Base-by-base conservation (phyloP, 441 rosid species). In the Omphalea diandra region DNA sequence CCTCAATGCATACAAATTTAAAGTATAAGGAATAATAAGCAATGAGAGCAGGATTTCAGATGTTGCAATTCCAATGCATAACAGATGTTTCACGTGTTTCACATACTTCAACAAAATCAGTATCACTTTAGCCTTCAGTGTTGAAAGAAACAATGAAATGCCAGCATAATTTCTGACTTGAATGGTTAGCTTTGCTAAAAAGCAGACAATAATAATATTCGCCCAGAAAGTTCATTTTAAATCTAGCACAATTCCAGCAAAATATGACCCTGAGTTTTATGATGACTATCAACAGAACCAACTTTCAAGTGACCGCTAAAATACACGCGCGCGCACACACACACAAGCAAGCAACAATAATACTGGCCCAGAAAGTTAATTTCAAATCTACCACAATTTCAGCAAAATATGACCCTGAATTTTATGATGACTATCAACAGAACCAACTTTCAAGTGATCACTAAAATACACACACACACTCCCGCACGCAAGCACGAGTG, bases 1-100 rank as follows among this genome's bases (percentile, higher is more conserved):
- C 78, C 63, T 22, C 33, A 62, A 72, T 57, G 33, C 33, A 70
- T 35, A 26, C 27, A 27, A 77, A 67, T 56, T 31, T 10, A 73
- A 54, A 22, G 56, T 35, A 71, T 4, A 22, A 65, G 52, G 7
- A 15, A 69, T 6, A 52, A 52, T 22, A 40, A 11, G 12, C 52
- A 17, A 50, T 5, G 35, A 18, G 7, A n/a, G 9, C 6, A 10
- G 29, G 52, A 18, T 11, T n/a, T n/a, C 44, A 14, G 14, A 5
- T 49, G 6, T 11, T 20, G 33, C 46, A 50, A 18, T n/a, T 20
- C 29, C 31, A 20, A 18, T 20, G 26, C 41, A 40, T 26, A 26
- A 35, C 50, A 61, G 4, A 20, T n/a, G 9, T 17, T 46, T 46
- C 52, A n/a, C n/a, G n/a, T n/a, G n/a, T n/a, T n/a, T n/a, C n/a